phyloP scores from a whole-genome alignment of 2,329 filamentous ascomycete species.

The Helotiales sp. region DNA sequence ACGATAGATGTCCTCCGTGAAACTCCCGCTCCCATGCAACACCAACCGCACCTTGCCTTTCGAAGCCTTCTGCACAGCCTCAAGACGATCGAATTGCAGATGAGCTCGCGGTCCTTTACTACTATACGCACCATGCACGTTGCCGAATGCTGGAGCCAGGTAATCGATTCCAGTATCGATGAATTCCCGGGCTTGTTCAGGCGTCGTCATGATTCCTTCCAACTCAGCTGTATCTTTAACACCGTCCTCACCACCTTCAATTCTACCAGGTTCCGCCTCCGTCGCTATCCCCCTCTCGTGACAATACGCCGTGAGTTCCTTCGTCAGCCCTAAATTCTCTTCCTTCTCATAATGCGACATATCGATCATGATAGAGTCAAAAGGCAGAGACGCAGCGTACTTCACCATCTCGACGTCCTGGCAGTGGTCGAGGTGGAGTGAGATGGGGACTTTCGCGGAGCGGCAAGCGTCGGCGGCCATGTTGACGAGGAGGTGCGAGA shows the following conservation, averaged over 20 bases:
- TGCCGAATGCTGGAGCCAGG: constrained; percentile 70
- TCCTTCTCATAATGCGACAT: constrained; percentile 75
- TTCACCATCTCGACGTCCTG: constrained; percentile 63
- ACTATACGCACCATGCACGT: constrained; percentile 67
- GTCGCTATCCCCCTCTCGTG: constrained; percentile 69
- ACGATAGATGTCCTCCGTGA: constrained; percentile 56
- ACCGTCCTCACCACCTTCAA: constrained; percentile 77
- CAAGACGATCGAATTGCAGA: constrained; percentile 48
- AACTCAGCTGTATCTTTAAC: constrained; percentile 69
- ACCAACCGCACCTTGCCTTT: constrained; percentile 53
- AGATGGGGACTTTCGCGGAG: constrained; percentile 62
- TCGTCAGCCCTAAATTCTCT: constrained; percentile 71
- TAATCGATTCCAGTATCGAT: constrained; percentile 69
- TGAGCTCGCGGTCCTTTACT: constrained; percentile 44
- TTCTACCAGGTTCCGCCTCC: constrained; percentile 71
- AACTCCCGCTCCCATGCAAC: constrained; percentile 62
- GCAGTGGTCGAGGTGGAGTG: constrained; percentile 70
- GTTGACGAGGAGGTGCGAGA: constrained; percentile 57
- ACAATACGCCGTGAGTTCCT: constrained; percentile 54
- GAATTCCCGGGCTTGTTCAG: constrained; percentile 66
- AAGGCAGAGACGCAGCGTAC: constrained; percentile 60
- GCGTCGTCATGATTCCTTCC: constrained; percentile 65
- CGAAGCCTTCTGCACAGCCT: constrained; percentile 33
- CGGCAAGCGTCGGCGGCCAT: constrained; percentile 59
- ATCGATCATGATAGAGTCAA: constrained; percentile 78